Percentiles rank a stretch among this genome's conserved stretches.
Conservation (phyloP, 139 green algal species). For the Coelastrella sp. region DNA sequence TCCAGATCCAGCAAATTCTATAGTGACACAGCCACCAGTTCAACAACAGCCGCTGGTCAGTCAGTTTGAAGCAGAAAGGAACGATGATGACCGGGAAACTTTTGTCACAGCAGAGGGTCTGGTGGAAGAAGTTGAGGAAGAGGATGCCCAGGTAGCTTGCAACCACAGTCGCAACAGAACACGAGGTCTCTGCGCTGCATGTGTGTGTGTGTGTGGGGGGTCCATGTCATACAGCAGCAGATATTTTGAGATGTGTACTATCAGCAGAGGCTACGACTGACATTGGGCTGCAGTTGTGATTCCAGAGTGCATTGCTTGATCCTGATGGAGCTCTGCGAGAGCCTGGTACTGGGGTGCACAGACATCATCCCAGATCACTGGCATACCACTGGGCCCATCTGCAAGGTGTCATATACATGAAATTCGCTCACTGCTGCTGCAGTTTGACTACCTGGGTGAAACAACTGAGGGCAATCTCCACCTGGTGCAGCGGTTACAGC, state of each 20-base stretch:
- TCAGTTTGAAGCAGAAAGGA: constrained; percentile 39
- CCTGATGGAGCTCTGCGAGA: too few species aligned
- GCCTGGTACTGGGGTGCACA: background rate
- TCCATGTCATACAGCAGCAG: background rate
- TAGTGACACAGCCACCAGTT: background rate
- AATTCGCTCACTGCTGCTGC: background rate
- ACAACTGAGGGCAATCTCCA: constrained; percentile 82
- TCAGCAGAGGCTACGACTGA: background rate
- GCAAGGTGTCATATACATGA: background rate
- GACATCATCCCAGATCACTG: background rate
- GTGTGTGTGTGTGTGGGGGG: background rate
- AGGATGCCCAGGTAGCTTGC: constrained; percentile 62
- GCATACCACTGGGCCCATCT: background rate
- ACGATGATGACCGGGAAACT: constrained; percentile 55
- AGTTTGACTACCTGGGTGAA: constrained; percentile 87
- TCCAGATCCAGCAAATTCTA: constrained; percentile 25
- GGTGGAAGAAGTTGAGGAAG: constrained; percentile 70
- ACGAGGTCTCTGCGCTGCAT: background rate
- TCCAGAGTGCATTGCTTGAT: too few species aligned
- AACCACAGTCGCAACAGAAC: background rate
- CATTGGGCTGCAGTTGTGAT: background rate
- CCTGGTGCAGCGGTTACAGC: constrained; percentile 58
- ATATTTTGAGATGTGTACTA: too few species aligned
- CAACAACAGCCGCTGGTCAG: constrained; percentile 7
- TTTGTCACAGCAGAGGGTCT: constrained; percentile 68